A percentile compares a stretch with the other conserved stretches of the same genome.
Conservation (phyloP, 2,329 filamentous ascomycete species). For the Aspergillus clavatus region DNA sequence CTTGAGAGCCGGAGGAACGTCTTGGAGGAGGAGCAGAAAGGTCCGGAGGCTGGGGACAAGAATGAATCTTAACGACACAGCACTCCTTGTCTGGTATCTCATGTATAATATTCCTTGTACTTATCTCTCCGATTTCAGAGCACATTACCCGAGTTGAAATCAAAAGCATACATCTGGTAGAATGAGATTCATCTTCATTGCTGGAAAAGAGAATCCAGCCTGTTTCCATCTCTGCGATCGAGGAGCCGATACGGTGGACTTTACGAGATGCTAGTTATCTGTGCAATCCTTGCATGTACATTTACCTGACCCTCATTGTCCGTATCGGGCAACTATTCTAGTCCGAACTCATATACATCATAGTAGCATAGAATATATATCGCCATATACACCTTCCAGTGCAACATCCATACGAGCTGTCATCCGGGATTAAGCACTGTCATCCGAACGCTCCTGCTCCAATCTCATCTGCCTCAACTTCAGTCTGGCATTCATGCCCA, state of each 20-base stretch:
- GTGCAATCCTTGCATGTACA: too few relatives aligned
- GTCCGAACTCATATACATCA: too few relatives aligned
- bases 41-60: slow-evolving; percentile 29
- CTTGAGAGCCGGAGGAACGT: slow-evolving; percentile 76
- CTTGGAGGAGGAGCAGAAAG: slow-evolving; percentile 66
- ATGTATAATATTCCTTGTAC: slow-evolving; percentile 36
- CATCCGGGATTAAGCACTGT: not conserved
- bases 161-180: not conserved
- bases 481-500: slow-evolving; percentile 79
- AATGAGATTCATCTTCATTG: not conserved
- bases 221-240: too few relatives aligned
- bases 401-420: too few relatives aligned
- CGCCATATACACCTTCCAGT: too few relatives aligned
- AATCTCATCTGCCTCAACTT: slow-evolving; percentile 28
- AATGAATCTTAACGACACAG: slow-evolving; percentile 27
- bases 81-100: slow-evolving; percentile 15
- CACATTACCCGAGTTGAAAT: not conserved
- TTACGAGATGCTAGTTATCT: too few relatives aligned
- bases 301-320: too few relatives aligned
- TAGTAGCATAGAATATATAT: too few relatives aligned
- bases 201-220: too few relatives aligned
- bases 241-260: too few relatives aligned
- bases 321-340: too few relatives aligned
- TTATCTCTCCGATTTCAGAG: slow-evolving; percentile 9
- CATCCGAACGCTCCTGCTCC: not conserved